Conservation (phyloP, 345 rosid genomes). For the Mallotus nudiflorus region DNA sequence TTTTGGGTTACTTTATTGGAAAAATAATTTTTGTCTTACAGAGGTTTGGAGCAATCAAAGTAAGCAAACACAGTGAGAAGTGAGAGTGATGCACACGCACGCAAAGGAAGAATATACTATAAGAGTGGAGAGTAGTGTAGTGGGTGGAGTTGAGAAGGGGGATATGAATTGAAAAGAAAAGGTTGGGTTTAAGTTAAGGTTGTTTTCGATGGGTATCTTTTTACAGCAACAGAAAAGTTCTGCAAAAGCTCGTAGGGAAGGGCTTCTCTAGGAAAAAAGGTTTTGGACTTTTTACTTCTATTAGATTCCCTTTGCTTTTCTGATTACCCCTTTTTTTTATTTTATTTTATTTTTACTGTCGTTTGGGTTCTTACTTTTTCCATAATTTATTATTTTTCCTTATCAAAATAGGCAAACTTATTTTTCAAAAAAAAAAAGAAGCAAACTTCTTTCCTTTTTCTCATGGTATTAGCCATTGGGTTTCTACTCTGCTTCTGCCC, state of each 20-base stretch:
- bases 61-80: too few relatives aligned
- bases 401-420: neutral
- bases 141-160: neutral
- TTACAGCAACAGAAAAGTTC: conserved; percentile 9
- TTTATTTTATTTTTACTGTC: conserved; percentile 9
- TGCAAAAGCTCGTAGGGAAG: conserved; percentile 27
- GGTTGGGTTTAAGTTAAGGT: conserved; percentile 20
- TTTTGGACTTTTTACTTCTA: conserved; percentile 11
- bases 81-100: too few relatives aligned
- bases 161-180: neutral
- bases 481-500: neutral
- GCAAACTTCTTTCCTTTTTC: neutral
- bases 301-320: conserved; percentile 31
- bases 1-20: too few relatives aligned
- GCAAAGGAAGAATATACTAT: too few relatives aligned
- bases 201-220: neutral
- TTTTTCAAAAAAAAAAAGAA: too few relatives aligned
- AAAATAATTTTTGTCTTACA: too few relatives aligned
- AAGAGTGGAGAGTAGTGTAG: too few relatives aligned
- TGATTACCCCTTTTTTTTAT: neutral
- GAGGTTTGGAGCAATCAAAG: too few relatives aligned
- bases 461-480: conserved; percentile 3
- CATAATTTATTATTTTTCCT: neutral
- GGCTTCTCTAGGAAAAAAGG: conserved; percentile 16
- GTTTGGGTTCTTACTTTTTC: conserved; percentile 16